Evolutionary conservation across 176 grass and related monocot species (phyloP).

Genomic region (Eremochloa ophiuroides): DNA sequence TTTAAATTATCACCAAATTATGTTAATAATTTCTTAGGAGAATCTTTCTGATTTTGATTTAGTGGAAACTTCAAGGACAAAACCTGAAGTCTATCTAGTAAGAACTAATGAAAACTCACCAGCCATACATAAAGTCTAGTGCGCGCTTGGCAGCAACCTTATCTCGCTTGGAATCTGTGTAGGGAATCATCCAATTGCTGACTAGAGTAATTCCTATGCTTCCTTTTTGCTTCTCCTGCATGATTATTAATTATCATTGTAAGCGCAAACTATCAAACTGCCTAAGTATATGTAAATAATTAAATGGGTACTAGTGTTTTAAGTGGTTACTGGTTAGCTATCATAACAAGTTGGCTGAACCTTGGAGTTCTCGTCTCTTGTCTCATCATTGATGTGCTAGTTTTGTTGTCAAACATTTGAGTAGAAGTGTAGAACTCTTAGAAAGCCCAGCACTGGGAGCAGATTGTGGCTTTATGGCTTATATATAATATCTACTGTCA

Average conservation of each 20-base stretch:
- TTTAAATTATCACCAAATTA: constrained; percentile 17
- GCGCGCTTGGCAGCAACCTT: constrained; percentile 57
- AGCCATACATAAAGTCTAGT: constrained; percentile 92
- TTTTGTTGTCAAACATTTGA: background rate
- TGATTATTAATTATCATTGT: constrained; percentile 3
- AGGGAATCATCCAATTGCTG: constrained; percentile 71
- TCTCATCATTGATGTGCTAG: background rate
- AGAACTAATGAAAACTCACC: constrained; percentile 51
- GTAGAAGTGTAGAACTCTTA: background rate
- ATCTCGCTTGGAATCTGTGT: constrained; percentile 56
- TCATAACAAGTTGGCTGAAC: background rate
- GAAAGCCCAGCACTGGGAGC: background rate
- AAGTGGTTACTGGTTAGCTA: background rate
- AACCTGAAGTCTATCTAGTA: background rate
- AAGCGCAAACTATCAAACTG: background rate
- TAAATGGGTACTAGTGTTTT: background rate
- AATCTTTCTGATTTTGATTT: background rate
- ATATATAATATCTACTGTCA: background rate
- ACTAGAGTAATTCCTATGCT: constrained; percentile 74
- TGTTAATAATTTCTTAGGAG: background rate
- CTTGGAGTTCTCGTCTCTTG: background rate
- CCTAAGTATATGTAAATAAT: background rate
- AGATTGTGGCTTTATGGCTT: constrained; percentile 9
- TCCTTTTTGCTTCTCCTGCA: constrained; percentile 59
- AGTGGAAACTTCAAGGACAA: background rate